Base-by-base conservation (phyloP, 495 filamentous ascomycete genomes). In the Hyaloscypha variabilis region DNA sequence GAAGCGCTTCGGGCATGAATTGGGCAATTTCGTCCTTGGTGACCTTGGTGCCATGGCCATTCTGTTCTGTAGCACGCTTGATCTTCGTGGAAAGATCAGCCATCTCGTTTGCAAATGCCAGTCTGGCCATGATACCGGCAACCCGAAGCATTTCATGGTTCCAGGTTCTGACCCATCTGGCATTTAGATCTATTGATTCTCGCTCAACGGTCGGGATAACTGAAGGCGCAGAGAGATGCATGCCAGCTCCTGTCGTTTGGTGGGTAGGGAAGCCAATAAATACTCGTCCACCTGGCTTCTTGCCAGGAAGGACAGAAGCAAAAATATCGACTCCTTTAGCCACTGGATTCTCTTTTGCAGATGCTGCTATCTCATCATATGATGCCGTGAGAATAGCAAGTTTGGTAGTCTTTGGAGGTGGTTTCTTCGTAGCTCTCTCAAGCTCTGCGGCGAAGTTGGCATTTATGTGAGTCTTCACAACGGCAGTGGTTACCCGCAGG, bases 161-260 rank as follows among this genome's bases (percentile, higher is more conserved):
- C 96, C 96, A 99, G 31, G 87, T 91, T 50, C 91, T 89, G 24
- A 99, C 93, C 79, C 90, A 93, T 55, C 93, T 88, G 51, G 96
- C 95, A 76, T 98, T 98, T 59, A 99, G 82, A 73, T 99, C 96
- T 52, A 98, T 96, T 58, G 90, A 93, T 75, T 99, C 96, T 62
- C 96, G 87, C 78, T 99, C 96, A n/a, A 98, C 96, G 0, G 96
- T 99, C 3, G 96, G 96, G 67, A 99, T 98, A 46, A 98, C 89
- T 19, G 94, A 97, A 8, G 94, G 94, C 1, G 96, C 96, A n/a
- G 93, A 97, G n/a, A 99, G 90, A 77, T 99, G 96, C 69, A 93
- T 91, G 34, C 93, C 91, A 14, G 94, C 87, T 28, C 93, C 93
- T 3, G 96, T 99, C 1, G 96, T 99, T 77, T 99, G 96, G 54